Evolutionary conservation across 2,329 filamentous ascomycete species (phyloP).

Genomic region (Fusarium nygamai): DNA sequence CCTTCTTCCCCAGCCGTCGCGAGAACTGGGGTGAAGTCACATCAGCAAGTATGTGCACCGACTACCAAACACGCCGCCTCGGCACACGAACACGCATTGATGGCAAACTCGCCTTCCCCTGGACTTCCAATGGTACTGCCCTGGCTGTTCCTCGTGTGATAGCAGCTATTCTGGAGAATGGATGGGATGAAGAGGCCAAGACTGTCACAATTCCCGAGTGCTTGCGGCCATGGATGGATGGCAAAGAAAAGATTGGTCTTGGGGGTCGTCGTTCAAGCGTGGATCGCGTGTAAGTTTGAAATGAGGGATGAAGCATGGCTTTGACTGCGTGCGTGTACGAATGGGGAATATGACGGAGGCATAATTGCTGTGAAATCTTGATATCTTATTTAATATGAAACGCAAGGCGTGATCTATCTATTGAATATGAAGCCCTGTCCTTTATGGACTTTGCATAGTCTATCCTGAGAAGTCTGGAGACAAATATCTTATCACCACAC

Average conservation of each 20-base stretch:
- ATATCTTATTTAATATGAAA: constrained; percentile 29
- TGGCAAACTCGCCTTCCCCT: constrained; percentile 76
- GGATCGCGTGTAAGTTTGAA: constrained; percentile 41
- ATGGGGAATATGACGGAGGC: constrained; percentile 8
- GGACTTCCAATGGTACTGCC: constrained; percentile 94
- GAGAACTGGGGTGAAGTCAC: constrained; percentile 90
- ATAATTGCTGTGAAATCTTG: constrained; percentile 12
- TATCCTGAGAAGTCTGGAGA: background rate
- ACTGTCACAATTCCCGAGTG: constrained; percentile 81
- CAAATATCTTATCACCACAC: constrained; percentile 6
- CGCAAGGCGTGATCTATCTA: constrained; percentile 10
- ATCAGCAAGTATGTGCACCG: constrained; percentile 88
- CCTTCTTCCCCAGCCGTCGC: constrained; percentile 85
- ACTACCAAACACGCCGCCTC: constrained; percentile 89
- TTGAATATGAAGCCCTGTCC: background rate
- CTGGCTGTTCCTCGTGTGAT: constrained; percentile 90
- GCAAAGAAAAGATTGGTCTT: constrained; percentile 69
- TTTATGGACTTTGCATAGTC: background rate
- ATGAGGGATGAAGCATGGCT: background rate
- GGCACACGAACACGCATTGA: constrained; percentile 74
- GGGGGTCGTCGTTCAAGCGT: constrained; percentile 43
- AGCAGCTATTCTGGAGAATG: constrained; percentile 88
- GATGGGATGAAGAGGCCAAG: constrained; percentile 78
- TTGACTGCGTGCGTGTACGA: constrained; percentile 25
- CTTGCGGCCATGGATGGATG: constrained; percentile 86